Conservation (phyloP, 768 basidiomycete species). For the Termitomyces sp. region DNA sequence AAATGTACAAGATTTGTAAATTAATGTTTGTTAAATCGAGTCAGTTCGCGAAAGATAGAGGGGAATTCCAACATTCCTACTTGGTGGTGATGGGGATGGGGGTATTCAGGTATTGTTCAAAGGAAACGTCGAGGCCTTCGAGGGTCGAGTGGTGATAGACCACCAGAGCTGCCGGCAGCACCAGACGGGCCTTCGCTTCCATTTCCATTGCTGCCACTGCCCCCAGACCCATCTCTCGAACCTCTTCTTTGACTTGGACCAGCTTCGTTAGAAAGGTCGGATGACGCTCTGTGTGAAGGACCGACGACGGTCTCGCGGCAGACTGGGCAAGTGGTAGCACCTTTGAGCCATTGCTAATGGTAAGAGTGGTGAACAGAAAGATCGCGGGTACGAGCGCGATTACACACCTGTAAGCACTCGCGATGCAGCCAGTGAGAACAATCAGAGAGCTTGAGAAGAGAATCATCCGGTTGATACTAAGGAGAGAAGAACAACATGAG, state of each 20-base stretch:
- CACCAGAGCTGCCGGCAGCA: not conserved
- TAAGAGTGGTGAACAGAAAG: slow-evolving; percentile 11
- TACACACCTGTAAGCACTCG: slow-evolving; percentile 67
- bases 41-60: not conserved
- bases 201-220: not conserved
- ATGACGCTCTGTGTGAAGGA: not conserved
- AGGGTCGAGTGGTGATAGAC: not conserved
- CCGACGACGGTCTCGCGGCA: slow-evolving; percentile 61
- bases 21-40: not conserved
- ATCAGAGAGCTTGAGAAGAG: slow-evolving; percentile 62
- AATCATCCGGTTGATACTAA: slow-evolving; percentile 65
- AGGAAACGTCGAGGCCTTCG: slow-evolving; percentile 1
- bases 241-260: slow-evolving; percentile 16
- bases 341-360: slow-evolving; percentile 74
- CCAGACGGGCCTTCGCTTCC: not conserved
- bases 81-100: not conserved
- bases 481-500: slow-evolving; percentile 11
- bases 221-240: slow-evolving; percentile 11
- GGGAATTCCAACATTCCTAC: not conserved
- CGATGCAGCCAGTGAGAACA: slow-evolving; percentile 84
- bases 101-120: not conserved
- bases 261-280: slow-evolving; percentile 11
- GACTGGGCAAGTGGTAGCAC: slow-evolving; percentile 77
- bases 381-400: not conserved
- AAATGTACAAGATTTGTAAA: not conserved